Evolutionary conservation across 768 basidiomycete species (phyloP), one percentile per base, ranked within the genome.

Genomic region (Phylloporus scabripes): DNA sequence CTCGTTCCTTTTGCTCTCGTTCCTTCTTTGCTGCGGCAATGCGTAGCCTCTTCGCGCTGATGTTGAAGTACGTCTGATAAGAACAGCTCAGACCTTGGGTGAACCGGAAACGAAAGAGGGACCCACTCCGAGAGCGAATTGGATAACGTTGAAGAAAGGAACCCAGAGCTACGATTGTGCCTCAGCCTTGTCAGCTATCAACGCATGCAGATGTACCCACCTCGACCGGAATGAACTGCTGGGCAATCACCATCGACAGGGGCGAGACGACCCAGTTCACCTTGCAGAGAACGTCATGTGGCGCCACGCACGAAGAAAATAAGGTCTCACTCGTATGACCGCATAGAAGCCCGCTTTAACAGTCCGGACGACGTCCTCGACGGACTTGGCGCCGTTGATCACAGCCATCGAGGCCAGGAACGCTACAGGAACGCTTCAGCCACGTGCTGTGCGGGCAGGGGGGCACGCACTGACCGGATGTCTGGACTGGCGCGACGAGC

Each of bases 261-360:
- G 92, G 92, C 11, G 85, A 87, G 24, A 85, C 79, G 29, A 87
- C 68, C 90, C 87, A 92, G 20, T 81, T 82, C 48, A 91, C 76
- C 90, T 92, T 59, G 42, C 1, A 17, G 34, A 45, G n/a, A 29
- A 11, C 34, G 26, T 54, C 21, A 49, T 45, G 37, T 34, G 38
- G 18, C 39, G 42, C 20, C 37, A 24, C 36, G 18, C 23, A 39
- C 7, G 1, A n/a, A n/a, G 7, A 18, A 12, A 23, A 18, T 46
- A 3, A 33, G 15, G 41, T 58, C 78, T 49, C 56, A 92, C 89
- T 65, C 80, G 72, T 48, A 92, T 74, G 49, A 90, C 86, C 20
- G 79, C 67, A 62, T 85, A 75, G 72, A 90, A 90, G 17, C 88
- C 87, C 15, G 67, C 75, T 63, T 78, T 83, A 28, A 92, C 78